Evolutionary conservation across 2,329 filamentous ascomycete species (phyloP).

Genomic region (Coccinonectria pachysandricola): DNA sequence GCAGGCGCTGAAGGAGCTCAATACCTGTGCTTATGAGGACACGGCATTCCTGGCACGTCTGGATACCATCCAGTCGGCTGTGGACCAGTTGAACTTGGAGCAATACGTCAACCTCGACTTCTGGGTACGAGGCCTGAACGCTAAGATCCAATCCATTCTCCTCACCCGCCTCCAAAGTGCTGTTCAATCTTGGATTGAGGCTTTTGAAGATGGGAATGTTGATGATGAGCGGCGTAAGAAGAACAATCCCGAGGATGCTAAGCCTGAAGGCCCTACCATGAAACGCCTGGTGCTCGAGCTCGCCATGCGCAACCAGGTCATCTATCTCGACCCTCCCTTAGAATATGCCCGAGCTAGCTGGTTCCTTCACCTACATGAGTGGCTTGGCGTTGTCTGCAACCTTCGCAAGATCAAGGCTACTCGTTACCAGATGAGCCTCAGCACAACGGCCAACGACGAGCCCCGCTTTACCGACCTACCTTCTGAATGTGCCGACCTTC

Average conservation of each 20-base stretch:
- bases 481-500: conserved; percentile 66
- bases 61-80: conserved; percentile 78
- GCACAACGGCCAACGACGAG: conserved; percentile 54
- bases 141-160: conserved; percentile 70
- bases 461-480: conserved; percentile 77
- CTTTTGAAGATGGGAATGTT: conserved; percentile 58
- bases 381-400: conserved; percentile 88
- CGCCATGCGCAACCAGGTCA: conserved; percentile 95
- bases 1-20: conserved; percentile 72
- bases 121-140: conserved; percentile 84
- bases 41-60: conserved; percentile 71
- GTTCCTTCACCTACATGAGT: conserved; percentile 85
- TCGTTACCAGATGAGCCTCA: conserved; percentile 81
- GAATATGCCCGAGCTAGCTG: conserved; percentile 88
- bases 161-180: conserved; percentile 75
- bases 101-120: conserved; percentile 87
- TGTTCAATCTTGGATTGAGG: conserved; percentile 75
- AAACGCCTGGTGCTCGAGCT: conserved; percentile 77
- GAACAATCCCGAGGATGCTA: conserved; percentile 33
- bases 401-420: conserved; percentile 90
- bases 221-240: conserved; percentile 45
- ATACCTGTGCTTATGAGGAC: conserved; percentile 72
- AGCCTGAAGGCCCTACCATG: conserved; percentile 52
- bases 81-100: conserved; percentile 93
- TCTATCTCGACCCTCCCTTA: conserved; percentile 88